Base-by-base conservation (phyloP, 768 basidiomycete species). In the Sporobolomyces pararoseus region DNA sequence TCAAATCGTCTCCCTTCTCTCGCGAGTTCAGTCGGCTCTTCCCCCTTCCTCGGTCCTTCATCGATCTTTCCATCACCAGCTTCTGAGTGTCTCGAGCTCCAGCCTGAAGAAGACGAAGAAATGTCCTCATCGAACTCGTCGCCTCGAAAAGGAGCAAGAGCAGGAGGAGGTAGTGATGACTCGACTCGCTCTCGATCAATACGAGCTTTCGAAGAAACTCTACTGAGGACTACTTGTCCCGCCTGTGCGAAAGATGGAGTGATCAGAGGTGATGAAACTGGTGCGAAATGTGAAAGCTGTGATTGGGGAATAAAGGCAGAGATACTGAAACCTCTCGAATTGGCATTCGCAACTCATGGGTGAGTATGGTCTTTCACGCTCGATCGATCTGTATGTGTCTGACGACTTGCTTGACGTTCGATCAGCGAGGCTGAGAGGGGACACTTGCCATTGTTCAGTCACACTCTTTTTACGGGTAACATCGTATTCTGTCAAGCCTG, bases 401-500 rank as follows among this genome's bases (percentile, higher is more conserved):
- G 31, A 35, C n/a, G 37, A 32, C 14, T 25, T 16, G 37, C 32
- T 23, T 27, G 13, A 2, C 61, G 39, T 9, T 42, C 27, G 17
- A 3, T 13, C 34, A 63, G 61, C 7, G 47, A 51, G 35, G 49
- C 61, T 9, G 50, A 17, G 14, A 27, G 29, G 6, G 66, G 59
- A 10, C 68, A 69, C 21, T 9, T 51, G 2, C 68, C 68, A 4
- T 7, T 69, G n/a, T 27, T 69, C 4, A 58, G 31, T 42, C 29
- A 51, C 29, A 69, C 62, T 17, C 44, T 35, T 6, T 69, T 69
- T 47, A 69, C 68, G 37, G 68, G 51, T 4, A 69, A 62, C 13
- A 14, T 69, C 50, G 68, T 69, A 13, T 34, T 64, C n/a, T 64
- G 68, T 21, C n/a, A 12, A 27, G 63, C 49, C 5, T 69, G 68